Evolutionary conservation across 805 yeast species (phyloP).

Genomic region (Saturnispora hagleri): DNA sequence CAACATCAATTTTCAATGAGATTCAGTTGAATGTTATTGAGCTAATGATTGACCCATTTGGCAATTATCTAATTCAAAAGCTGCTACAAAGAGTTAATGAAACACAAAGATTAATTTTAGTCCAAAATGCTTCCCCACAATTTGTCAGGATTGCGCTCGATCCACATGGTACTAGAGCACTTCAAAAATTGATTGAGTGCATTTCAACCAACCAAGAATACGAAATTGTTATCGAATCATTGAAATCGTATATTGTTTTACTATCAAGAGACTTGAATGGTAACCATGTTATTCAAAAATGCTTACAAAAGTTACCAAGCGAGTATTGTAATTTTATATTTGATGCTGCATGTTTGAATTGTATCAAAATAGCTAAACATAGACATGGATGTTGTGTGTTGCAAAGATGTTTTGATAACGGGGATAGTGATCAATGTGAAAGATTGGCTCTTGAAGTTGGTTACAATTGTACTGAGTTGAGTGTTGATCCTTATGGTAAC

Average conservation of each 20-base stretch:
- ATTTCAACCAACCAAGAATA: slow-evolving; percentile 66
- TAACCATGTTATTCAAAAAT: slow-evolving; percentile 92
- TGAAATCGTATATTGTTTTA: slow-evolving; percentile 58
- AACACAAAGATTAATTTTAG: slow-evolving; percentile 61
- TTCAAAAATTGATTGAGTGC: slow-evolving; percentile 86
- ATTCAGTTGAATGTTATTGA: slow-evolving; percentile 70
- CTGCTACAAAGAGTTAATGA: slow-evolving; percentile 65
- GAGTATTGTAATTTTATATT: slow-evolving; percentile 80
- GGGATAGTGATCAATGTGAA: slow-evolving; percentile 58
- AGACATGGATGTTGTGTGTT: slow-evolving; percentile 97
- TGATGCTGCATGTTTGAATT: slow-evolving; percentile 68
- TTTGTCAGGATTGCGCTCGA: slow-evolving; percentile 77
- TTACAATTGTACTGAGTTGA: slow-evolving; percentile 54
- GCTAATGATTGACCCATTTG: slow-evolving; percentile 92
- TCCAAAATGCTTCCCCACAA: slow-evolving; percentile 62
- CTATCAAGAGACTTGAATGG: slow-evolving; percentile 89
- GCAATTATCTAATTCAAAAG: slow-evolving; percentile 92
- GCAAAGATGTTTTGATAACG: slow-evolving; percentile 91
- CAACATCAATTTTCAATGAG: slow-evolving; percentile 72
- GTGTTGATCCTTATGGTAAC: slow-evolving; percentile 92
- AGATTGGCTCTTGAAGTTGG: slow-evolving; percentile 63
- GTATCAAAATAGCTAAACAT: slow-evolving; percentile 82
- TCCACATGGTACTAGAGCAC: slow-evolving; percentile 94
- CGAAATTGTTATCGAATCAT: slow-evolving; percentile 31
- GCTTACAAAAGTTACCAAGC: slow-evolving; percentile 62